These are phyloP conservation scores for Tricholoma bakamatsutake DNA, from an alignment of 768 basidiomycete species.

Conservation along the genomic window DNA sequence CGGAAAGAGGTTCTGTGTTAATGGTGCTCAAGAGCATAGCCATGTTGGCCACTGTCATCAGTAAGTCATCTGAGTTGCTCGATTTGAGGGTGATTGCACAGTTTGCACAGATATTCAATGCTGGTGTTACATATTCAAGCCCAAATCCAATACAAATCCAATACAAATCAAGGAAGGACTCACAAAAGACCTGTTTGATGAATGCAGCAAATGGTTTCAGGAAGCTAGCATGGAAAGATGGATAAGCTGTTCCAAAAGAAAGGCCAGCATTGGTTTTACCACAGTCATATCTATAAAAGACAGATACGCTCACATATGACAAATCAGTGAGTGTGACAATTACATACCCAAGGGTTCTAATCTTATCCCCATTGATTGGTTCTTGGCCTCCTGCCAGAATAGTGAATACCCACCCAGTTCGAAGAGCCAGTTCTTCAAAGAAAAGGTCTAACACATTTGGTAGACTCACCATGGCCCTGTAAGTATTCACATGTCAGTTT, in stretches of 20 bases:
- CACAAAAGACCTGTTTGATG: background rate
- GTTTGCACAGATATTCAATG: background rate
- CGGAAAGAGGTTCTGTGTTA: background rate
- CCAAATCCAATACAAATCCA: background rate
- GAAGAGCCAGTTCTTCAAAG: background rate
- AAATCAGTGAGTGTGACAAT: background rate
- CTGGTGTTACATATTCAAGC: background rate
- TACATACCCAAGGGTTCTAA: background rate
- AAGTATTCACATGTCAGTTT: background rate
- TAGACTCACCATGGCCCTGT: background rate
- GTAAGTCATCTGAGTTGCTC: background rate
- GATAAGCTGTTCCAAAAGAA: background rate
- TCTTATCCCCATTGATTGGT: background rate
- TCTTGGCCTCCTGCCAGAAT: background rate
- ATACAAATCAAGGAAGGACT: background rate
- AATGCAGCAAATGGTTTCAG: conserved; percentile 1
- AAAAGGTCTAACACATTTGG: background rate
- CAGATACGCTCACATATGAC: background rate
- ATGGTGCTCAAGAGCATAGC: background rate
- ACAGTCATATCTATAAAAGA: background rate
- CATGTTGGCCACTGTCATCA: background rate
- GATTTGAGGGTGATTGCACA: background rate
- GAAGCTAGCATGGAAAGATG: background rate
- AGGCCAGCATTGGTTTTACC: background rate
- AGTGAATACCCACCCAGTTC: background rate